These are phyloP conservation scores for Hordeum pubiflorum DNA, from an alignment of 202 grass and related monocot species.

Conservation along the genomic window DNA sequence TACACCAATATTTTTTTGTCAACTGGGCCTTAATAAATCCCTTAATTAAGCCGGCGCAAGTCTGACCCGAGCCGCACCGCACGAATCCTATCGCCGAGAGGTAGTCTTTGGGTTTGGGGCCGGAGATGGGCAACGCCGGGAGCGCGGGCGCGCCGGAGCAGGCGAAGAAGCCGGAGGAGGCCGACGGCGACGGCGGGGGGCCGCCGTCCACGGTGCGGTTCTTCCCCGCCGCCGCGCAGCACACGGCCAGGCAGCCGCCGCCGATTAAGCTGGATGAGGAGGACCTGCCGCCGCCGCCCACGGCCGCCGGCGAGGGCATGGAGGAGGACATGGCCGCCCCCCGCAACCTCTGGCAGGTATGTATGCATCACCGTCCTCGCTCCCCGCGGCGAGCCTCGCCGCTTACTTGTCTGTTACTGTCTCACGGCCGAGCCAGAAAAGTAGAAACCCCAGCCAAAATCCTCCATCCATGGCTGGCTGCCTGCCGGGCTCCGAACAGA, in stretches of 20 bases:
- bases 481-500: no score
- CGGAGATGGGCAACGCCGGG: conserved; percentile 45
- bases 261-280: conserved; percentile 52
- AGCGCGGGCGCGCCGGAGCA: conserved; percentile 34
- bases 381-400: no score
- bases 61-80: not conserved
- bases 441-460: not conserved
- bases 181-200: not conserved
- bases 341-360: conserved; percentile 54
- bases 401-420: no score
- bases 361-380: not conserved
- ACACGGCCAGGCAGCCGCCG: conserved; percentile 41
- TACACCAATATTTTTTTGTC: no score
- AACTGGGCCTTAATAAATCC: no score
- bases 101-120: not conserved
- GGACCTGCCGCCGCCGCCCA: conserved; percentile 32
- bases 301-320: not conserved
- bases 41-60: not conserved
- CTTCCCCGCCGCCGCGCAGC: conserved; percentile 27
- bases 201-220: conserved; percentile 46
- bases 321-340: conserved; percentile 50
- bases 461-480: not conserved
- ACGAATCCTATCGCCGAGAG: not conserved
- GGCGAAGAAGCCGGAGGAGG: conserved; percentile 14
- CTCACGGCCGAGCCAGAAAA: not conserved